These are phyloP conservation scores for Chytriomyces sp. DNA, from an alignment of 192 early-diverging fungal species.

Conservation along the genomic window DNA sequence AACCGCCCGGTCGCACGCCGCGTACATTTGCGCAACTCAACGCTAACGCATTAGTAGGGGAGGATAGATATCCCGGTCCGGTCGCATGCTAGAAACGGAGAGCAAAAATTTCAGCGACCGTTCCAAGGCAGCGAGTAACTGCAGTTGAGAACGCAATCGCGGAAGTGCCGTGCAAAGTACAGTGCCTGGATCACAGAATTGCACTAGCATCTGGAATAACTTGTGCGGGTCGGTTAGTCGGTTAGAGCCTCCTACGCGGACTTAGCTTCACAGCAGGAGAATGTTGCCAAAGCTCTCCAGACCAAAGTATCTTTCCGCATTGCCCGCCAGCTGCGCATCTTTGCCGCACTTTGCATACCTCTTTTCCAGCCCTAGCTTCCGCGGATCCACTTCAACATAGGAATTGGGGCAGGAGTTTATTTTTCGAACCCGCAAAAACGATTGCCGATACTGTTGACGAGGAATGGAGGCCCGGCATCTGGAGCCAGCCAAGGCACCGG, in stretches of 20 bases:
- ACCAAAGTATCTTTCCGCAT: constrained; percentile 81
- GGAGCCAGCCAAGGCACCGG: too few relatives aligned
- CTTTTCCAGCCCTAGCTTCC: neutral
- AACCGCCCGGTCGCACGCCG: too few relatives aligned
- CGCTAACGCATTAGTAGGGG: too few relatives aligned
- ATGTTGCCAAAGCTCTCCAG: constrained; percentile 92
- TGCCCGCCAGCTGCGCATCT: neutral
- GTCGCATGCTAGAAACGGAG: too few relatives aligned
- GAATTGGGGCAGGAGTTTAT: too few relatives aligned
- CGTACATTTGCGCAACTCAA: too few relatives aligned
- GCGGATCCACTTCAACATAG: neutral
- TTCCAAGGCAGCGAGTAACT: constrained; percentile 60
- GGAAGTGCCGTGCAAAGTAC: constrained; percentile 93
- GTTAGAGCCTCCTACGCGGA: neutral
- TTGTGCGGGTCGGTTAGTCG: constrained; percentile 4
- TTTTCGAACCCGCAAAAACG: too few relatives aligned
- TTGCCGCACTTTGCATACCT: constrained; percentile 28
- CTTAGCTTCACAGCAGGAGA: too few relatives aligned
- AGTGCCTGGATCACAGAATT: constrained; percentile 96
- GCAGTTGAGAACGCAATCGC: constrained; percentile 85
- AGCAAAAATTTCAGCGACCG: too few relatives aligned
- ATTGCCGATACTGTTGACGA: too few relatives aligned
- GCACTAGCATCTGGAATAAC: constrained; percentile 72
- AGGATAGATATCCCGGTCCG: too few relatives aligned
- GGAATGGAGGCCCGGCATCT: too few relatives aligned